These are phyloP conservation scores for Mycena amicta DNA, from an alignment of 768 basidiomycete genomes.

Conservation along the genomic window DNA sequence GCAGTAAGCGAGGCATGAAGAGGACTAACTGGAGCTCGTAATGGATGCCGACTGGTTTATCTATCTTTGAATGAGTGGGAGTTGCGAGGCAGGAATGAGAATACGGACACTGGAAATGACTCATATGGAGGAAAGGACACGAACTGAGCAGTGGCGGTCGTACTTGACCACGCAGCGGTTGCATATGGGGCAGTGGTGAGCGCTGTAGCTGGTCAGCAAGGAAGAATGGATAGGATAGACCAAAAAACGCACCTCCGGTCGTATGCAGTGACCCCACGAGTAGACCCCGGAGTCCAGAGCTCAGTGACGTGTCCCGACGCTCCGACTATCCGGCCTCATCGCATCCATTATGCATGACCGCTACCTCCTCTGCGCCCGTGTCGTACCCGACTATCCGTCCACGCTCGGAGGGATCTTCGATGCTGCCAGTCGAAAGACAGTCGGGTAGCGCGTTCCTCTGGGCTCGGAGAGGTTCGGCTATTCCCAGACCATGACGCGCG, in stretches of 20 bases:
- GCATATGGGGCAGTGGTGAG: too few relatives aligned
- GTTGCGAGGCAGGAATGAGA: neutral
- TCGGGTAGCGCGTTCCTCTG: slow-evolving; percentile 56
- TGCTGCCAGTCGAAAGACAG: slow-evolving; percentile 73
- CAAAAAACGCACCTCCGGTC: slow-evolving; percentile 67
- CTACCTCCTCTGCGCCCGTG: slow-evolving; percentile 84
- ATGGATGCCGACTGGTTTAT: slow-evolving; percentile 94
- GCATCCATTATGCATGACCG: slow-evolving; percentile 76
- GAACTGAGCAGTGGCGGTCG: slow-evolving; percentile 93
- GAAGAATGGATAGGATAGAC: neutral
- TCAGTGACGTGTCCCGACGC: too few relatives aligned
- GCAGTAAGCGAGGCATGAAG: slow-evolving; percentile 62
- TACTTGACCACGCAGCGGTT: too few relatives aligned
- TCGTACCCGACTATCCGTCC: slow-evolving; percentile 55
- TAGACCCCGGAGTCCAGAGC: too few relatives aligned
- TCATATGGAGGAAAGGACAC: slow-evolving; percentile 33
- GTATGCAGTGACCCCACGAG: slow-evolving; percentile 52
- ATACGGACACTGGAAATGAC: slow-evolving; percentile 10
- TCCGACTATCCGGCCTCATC: slow-evolving; percentile 74
- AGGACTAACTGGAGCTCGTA: slow-evolving; percentile 96
- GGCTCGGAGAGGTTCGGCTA: slow-evolving; percentile 55
- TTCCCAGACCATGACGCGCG: slow-evolving; percentile 66
- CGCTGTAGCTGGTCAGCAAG: slow-evolving; percentile 51
- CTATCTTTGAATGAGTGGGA: slow-evolving; percentile 54
- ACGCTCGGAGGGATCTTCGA: slow-evolving; percentile 60